Evolutionary conservation across 805 yeast species (phyloP).

Genomic region (Hermanozyma aechmeae): DNA sequence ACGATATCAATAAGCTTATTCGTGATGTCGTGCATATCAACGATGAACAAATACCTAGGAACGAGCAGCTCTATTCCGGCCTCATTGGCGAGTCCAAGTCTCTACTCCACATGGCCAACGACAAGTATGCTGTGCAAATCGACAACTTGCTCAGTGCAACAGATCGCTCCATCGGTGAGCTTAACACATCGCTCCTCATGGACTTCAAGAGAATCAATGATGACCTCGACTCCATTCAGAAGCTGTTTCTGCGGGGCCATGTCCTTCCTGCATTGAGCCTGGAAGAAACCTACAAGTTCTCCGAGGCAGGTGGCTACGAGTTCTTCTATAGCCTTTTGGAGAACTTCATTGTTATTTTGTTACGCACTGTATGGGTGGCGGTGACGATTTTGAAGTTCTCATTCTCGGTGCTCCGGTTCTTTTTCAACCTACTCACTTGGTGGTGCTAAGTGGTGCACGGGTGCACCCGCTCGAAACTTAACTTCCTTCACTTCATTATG

Average conservation of each 20-base stretch:
- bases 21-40: constrained; percentile 15
- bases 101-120: constrained; percentile 18
- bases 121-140: constrained; percentile 25
- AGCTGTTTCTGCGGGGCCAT: constrained; percentile 8
- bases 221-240: constrained; percentile 18
- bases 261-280: neutral
- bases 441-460: constrained; percentile 1
- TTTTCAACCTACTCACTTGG: no score
- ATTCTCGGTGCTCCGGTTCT: no score
- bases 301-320: constrained; percentile 24
- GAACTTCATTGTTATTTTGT: constrained; percentile 39
- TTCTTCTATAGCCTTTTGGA: constrained; percentile 39
- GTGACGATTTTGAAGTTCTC: constrained; percentile 37
- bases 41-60: constrained; percentile 24
- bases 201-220: constrained; percentile 49
- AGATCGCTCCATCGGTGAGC: constrained; percentile 64
- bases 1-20: constrained; percentile 3
- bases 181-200: constrained; percentile 60
- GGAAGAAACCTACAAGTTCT: constrained; percentile 3
- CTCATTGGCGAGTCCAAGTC: constrained; percentile 26
- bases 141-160: constrained; percentile 54
- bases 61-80: constrained; percentile 22
- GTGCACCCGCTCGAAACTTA: neutral
- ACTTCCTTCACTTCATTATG: constrained; percentile 17
- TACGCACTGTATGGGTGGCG: constrained; percentile 50